Base-by-base conservation (phyloP, 305 asterid genomes). In the Striga hermonthica region DNA sequence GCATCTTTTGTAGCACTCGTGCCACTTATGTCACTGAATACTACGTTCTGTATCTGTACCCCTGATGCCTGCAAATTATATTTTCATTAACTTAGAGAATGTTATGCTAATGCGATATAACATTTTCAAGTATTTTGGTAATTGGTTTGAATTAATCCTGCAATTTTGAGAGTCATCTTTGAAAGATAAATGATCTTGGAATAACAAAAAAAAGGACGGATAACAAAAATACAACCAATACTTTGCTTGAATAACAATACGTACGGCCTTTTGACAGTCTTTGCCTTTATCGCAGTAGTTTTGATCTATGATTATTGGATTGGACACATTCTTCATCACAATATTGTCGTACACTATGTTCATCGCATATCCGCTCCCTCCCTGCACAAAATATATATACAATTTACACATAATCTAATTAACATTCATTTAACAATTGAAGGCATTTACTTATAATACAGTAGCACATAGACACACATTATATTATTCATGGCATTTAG, bases 261-360 rank as follows among this genome's bases (percentile, higher is more conserved):
- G 31, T 83, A 89, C 98, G 87, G 89, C 79, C 44, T 73, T 50
- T 4, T 72, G 40, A 65, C 98, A 89, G 35, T 70, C 61, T 57
- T 75, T 78, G 11, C 76, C 76, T 72, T 82, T 79, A 40, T 93
- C 98, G 55, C 98, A 90, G 59, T 93, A 90, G 75, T 73, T 72
- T 43, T 93, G 98, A 68, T 93, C 79, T 14, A 93, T 84, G 73
- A 90, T 86, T 34, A 90, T 90, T 57, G 98, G 98, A 69, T 93
- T 93, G 61, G 79, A 74, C 41, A 88, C 98, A 57, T 85, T 79
- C 57, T 53, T 73, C 97, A 93, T 86, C 41, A 28, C 36, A 43
- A 93, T 82, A 9, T 86, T 81, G 73, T 90, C 82, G 45, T 87
- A 93, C 37, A 34, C 69, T 52, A 93, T 86, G 52, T 90, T 84